Base-by-base conservation (phyloP, 768 basidiomycete species). In the Multifurca ochricompacta region DNA sequence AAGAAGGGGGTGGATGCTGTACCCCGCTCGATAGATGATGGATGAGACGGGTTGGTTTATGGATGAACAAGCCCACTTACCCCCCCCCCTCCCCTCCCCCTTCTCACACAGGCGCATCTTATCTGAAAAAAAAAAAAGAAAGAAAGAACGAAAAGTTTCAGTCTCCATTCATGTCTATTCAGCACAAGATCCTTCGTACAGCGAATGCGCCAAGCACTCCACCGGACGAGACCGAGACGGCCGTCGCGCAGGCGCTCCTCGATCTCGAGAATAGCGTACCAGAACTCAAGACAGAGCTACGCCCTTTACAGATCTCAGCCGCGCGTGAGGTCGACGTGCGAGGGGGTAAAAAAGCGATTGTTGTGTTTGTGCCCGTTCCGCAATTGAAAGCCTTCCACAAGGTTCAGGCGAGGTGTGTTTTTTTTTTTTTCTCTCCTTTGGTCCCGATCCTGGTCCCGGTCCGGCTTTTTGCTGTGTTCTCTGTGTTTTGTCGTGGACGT, bases 241-340 rank as follows among this genome's bases (percentile, higher is more conserved):
- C 72, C 66, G 87, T 99, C 69, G 95, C 91, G 48, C 95, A 98
- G 76, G 93, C 96, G 50, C 77, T 99, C 64, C 72, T 97, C 66
- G 96, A 99, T 80, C 83, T 99, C 68, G 95, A 98, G 75, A 91
- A 87, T 79, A 93, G 91, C 70, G 94, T 97, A 56, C 90, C 94
- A 59, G 96, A 99, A 74, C 86, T 99, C 77, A 99, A 97, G 84
- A 68, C 80, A 54, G 96, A 99, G 77, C 85, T 99, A 61, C 85
- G 94, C 45, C 82, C 85, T 57, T 83, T 99, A 63, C 93, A 97
- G 69, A 97, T 99, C 74, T 95, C 92, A 63, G 91, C 94, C 61
- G 96, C 96, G 62, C 93, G 93, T 67, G 96, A 99, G 75, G 89
- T 99, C 63, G 96, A 99, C 69, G 94, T 98, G 65, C 91, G 93